phyloP scores from a whole-genome alignment of 106 monocot genomes.

The Apostasia ramifera region DNA sequence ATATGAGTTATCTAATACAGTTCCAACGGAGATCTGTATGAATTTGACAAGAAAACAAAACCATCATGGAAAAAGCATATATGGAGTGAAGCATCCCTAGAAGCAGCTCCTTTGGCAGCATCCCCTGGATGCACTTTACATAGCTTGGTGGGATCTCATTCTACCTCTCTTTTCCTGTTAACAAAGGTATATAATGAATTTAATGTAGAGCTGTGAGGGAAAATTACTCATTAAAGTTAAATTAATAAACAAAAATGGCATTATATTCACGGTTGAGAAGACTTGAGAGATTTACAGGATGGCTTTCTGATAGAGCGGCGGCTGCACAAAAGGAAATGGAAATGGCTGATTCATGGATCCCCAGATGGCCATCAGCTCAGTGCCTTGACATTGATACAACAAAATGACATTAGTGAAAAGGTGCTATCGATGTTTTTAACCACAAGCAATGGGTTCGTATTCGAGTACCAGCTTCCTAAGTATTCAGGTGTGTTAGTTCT shows the following conservation, averaged over 20 bases:
- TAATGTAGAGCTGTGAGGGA: neutral
- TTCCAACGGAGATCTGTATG: constrained; percentile 78
- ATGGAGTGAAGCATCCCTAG: constrained; percentile 33
- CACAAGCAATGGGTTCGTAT: constrained; percentile 53
- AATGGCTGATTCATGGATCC: constrained; percentile 68
- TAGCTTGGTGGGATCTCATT: constrained; percentile 45
- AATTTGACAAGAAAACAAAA: constrained; percentile 78
- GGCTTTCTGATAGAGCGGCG: constrained; percentile 75
- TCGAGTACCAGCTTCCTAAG: constrained; percentile 70
- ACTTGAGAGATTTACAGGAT: constrained; percentile 51
- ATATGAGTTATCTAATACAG: constrained; percentile 27
- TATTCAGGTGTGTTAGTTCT: constrained; percentile 39
- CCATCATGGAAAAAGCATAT: constrained; percentile 95
- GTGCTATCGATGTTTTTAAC: constrained; percentile 43
- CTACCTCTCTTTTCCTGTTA: constrained; percentile 73
- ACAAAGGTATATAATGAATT: constrained; percentile 46
- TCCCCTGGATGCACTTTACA: constrained; percentile 42
- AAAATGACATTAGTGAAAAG: constrained; percentile 36
- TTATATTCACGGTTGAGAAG: constrained; percentile 17
- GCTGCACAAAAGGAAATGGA: constrained; percentile 89
- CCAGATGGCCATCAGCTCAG: constrained; percentile 55
- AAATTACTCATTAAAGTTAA: neutral
- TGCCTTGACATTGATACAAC: constrained; percentile 45
- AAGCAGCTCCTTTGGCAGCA: constrained; percentile 33
- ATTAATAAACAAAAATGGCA: neutral